Percentiles rank a stretch among this genome's conserved stretches.
phyloP scores from a whole-genome alignment of 495 filamentous ascomycete genomes.

The Podospora fimiseda region DNA sequence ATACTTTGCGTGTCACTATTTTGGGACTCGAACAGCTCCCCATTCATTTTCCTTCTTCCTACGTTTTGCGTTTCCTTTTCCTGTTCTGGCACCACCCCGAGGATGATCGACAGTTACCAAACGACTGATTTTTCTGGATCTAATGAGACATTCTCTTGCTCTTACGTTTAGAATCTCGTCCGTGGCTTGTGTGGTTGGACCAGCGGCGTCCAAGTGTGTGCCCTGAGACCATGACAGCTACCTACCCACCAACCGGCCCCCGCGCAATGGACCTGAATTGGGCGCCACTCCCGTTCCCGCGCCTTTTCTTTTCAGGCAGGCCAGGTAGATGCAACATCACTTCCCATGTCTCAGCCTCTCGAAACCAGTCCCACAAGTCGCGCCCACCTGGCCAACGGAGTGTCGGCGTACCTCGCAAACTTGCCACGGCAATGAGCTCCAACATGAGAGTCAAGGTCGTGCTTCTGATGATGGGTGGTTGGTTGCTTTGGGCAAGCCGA shows the following conservation, averaged over 20 bases:
- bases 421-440: no score
- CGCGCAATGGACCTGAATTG: no score
- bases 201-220: neutral
- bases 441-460: no score
- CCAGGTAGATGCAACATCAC: conserved; percentile 3
- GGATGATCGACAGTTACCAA: no score
- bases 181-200: neutral
- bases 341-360: neutral
- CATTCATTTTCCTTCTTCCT: neutral
- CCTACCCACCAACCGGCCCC: neutral
- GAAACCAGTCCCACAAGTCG: neutral
- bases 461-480: no score
- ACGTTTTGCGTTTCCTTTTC: no score
- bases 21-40: neutral
- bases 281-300: neutral
- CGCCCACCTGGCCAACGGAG: neutral
- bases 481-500: no score
- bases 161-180: no score
- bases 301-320: neutral
- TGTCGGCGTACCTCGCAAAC: no score
- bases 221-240: neutral
- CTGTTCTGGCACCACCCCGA: no score
- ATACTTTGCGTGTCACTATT: neutral
- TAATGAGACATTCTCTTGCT: no score
- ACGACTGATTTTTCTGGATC: no score